Evolutionary conservation across 106 monocot genomes (phyloP).

Genomic region (Dioscorea alata): DNA sequence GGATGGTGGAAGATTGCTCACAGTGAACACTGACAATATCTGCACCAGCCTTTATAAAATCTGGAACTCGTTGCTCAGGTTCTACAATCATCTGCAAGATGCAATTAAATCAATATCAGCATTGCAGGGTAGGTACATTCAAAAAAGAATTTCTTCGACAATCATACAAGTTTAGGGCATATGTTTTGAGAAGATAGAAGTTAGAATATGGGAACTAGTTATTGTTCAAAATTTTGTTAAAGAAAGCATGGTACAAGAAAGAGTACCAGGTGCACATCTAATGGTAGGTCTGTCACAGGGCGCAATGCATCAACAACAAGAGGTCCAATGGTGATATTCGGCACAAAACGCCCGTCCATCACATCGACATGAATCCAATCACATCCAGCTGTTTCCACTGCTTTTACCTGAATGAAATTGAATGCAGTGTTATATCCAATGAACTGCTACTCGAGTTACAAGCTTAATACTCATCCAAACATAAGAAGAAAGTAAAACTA

Average conservation of each 20-base stretch:
- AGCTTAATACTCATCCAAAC: background rate
- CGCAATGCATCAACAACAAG: slow-evolving; percentile 89
- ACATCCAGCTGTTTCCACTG: slow-evolving; percentile 92
- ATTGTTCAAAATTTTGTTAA: no score
- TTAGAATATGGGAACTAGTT: background rate
- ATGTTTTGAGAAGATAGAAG: background rate
- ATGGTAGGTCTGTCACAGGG: slow-evolving; percentile 90
- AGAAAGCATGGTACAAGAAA: background rate
- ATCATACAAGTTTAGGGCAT: background rate
- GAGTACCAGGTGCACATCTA: slow-evolving; percentile 96
- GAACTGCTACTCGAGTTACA: background rate
- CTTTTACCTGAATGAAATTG: slow-evolving; percentile 62
- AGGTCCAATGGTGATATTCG: slow-evolving; percentile 97
- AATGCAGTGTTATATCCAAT: background rate
- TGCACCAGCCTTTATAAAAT: slow-evolving; percentile 97
- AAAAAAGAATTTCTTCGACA: no score
- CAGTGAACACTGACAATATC: slow-evolving; percentile 98
- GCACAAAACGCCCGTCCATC: slow-evolving; percentile 98
- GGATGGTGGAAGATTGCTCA: slow-evolving; percentile 90
- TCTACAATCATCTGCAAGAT: slow-evolving; percentile 93
- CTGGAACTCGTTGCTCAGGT: slow-evolving; percentile 87
- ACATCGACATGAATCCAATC: slow-evolving; percentile 99
- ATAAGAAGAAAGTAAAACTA: background rate
- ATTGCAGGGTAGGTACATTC: no score
- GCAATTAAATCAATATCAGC: background rate